These are phyloP conservation scores for Ustilago trichophora DNA, from an alignment of 1,284 basidiomycete genomes.

Conservation along the genomic window DNA sequence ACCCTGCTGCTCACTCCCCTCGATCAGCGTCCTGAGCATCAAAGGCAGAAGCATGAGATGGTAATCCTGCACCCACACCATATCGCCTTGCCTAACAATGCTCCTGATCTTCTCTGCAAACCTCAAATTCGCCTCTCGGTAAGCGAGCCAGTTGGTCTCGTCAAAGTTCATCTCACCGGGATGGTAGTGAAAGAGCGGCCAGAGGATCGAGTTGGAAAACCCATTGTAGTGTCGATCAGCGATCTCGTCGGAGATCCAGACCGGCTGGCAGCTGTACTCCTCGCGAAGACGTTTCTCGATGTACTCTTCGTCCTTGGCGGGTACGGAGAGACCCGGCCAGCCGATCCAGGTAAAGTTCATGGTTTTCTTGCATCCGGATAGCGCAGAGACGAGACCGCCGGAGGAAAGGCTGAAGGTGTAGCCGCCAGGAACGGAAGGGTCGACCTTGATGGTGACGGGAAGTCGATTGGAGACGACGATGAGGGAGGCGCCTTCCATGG, in stretches of 20 bases:
- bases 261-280: constrained; percentile 95
- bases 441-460: constrained; percentile 70
- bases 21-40: constrained; percentile 86
- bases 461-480: constrained; percentile 96
- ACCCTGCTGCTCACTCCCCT: constrained; percentile 70
- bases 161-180: constrained; percentile 87
- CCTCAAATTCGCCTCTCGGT: constrained; percentile 92
- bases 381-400: constrained; percentile 64
- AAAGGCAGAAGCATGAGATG: constrained; percentile 92
- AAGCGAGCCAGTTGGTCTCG: constrained; percentile 96
- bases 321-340: constrained; percentile 64
- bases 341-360: constrained; percentile 67
- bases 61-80: constrained; percentile 86
- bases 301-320: constrained; percentile 55
- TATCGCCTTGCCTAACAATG: constrained; percentile 78
- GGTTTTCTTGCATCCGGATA: constrained; percentile 62
- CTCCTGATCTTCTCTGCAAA: constrained; percentile 88
- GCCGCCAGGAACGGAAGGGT: constrained; percentile 58
- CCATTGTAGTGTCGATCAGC: constrained; percentile 96
- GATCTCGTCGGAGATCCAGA: constrained; percentile 95
- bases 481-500: constrained; percentile 70
- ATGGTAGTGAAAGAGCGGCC: constrained; percentile 99
- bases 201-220: constrained; percentile 99
- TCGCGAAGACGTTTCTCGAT: constrained; percentile 76
- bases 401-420: constrained; percentile 63